phyloP scores from a whole-genome alignment of 2,329 filamentous ascomycete species.

The Hypoxylon sp. region DNA sequence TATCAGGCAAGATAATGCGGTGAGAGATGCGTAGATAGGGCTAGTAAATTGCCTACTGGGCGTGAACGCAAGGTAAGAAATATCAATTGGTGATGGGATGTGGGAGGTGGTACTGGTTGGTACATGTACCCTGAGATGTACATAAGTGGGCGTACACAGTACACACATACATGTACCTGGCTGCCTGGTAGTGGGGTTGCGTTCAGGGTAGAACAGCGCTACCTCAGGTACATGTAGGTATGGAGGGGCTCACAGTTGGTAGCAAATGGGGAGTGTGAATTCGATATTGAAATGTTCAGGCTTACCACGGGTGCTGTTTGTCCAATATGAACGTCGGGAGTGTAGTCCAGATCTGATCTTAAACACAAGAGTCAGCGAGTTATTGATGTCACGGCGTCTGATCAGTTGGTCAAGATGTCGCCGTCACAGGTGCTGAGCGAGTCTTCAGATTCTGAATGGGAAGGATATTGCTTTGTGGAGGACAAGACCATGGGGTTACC shows the following conservation, averaged over 20 bases:
- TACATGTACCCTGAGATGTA: neutral
- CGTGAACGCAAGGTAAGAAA: slow-evolving; percentile 18
- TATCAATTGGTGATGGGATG: slow-evolving; percentile 7
- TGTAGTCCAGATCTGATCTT: slow-evolving; percentile 4
- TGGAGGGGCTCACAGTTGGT: slow-evolving; percentile 25
- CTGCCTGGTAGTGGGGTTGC: slow-evolving; percentile 23
- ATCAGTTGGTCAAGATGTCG: slow-evolving; percentile 7
- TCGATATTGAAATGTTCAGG: slow-evolving; percentile 12
- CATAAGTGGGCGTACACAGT: too few species aligned
- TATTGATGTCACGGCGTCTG: slow-evolving; percentile 3
- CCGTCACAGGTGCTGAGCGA: neutral
- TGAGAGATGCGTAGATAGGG: slow-evolving; percentile 9
- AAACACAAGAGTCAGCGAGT: neutral
- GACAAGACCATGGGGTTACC: neutral
- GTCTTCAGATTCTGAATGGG: neutral
- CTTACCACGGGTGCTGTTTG: slow-evolving; percentile 24
- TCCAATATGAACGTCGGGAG: neutral
- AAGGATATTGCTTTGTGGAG: neutral
- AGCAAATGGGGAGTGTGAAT: slow-evolving; percentile 18
- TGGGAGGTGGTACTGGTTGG: neutral
- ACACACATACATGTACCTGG: neutral
- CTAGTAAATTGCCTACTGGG: slow-evolving; percentile 19
- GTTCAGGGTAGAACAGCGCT: slow-evolving; percentile 8
- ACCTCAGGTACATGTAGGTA: neutral
- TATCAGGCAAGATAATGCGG: slow-evolving; percentile 10